Evolutionary conservation across 805 yeast genomes (phyloP), one percentile per base, ranked within the genome.

Genomic region (Lachancea dasiensis): DNA sequence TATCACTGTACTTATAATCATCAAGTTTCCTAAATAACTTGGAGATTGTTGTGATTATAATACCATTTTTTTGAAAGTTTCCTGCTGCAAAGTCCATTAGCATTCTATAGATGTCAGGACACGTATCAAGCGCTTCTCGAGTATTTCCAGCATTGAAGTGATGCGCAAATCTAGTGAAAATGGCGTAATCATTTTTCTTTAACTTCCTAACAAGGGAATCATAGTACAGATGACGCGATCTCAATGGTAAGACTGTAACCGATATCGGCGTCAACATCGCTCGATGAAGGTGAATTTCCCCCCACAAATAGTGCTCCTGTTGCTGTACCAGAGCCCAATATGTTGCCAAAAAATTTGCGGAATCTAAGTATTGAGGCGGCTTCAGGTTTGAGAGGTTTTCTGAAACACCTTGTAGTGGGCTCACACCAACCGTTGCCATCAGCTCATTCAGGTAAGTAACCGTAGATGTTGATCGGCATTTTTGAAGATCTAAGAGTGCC

Each of bases 31-130:
- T 56, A 45, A 66, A 59, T 13, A 65, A 35, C 29, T 64, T 65
- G 13, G 73, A 54, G 13, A 78, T 60, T 16, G 73, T 54, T 0
- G 85, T 69, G 36, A 72, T 77, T 5, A 71, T 56, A 2, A 62
- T 65, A 15, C 70, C 68, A 50, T 74, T 70, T 13, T 61, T 51
- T 22, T 72, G 50, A 15, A 54, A 43, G 32, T 78, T 76, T 0
- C 78, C 81, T 5, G 75, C 72, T 2, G 75, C 68, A 52, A 74
- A 81, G 28, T 74, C 73, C 42, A 69, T 72, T 38, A 81, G 51
- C 32, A 80, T 45, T 15, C 60, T 62, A 10, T 79, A 50, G 3
- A 73, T 57, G 1, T 67, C 65, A 0, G 64, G 54, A 41, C 60
- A 67, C 6, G 42, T 18, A 0, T 28, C 22, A 1, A 24, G 25